Percentiles rank a stretch among this genome's conserved stretches.
phyloP scores from a whole-genome alignment of 306 rosid species.

The Fragaria vesca region DNA sequence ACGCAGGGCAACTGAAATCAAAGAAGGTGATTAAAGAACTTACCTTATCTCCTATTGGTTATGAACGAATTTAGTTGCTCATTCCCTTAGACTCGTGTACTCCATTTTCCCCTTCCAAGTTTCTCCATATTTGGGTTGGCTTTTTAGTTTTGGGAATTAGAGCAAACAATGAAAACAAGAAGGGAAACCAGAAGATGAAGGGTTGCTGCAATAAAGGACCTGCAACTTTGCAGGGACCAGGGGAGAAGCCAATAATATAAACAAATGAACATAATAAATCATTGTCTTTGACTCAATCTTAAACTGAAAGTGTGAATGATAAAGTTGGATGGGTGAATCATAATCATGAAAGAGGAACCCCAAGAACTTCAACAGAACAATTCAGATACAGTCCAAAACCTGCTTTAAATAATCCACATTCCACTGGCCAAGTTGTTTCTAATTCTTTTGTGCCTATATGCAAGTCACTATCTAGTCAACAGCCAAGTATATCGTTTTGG shows the following conservation, averaged over 20 bases:
- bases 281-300: background rate
- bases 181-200: conserved; percentile 1
- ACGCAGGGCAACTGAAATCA: background rate
- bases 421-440: background rate
- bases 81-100: background rate
- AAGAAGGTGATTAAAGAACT: background rate
- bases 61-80: background rate
- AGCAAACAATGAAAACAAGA: background rate
- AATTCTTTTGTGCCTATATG: background rate
- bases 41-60: background rate
- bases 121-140: background rate
- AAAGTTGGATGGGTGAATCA: background rate
- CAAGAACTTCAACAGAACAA: too few relatives aligned
- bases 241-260: background rate
- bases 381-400: too few relatives aligned
- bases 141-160: background rate
- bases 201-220: background rate
- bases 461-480: background rate
- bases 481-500: background rate
- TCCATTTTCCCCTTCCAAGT: background rate
- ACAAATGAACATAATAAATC: background rate
- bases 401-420: background rate
- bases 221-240: background rate
- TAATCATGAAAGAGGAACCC: too few relatives aligned
- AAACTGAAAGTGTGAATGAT: background rate